phyloP scores from a whole-genome alignment of 2,329 filamentous ascomycete species.

The Ophiostoma novo-ulmi region DNA sequence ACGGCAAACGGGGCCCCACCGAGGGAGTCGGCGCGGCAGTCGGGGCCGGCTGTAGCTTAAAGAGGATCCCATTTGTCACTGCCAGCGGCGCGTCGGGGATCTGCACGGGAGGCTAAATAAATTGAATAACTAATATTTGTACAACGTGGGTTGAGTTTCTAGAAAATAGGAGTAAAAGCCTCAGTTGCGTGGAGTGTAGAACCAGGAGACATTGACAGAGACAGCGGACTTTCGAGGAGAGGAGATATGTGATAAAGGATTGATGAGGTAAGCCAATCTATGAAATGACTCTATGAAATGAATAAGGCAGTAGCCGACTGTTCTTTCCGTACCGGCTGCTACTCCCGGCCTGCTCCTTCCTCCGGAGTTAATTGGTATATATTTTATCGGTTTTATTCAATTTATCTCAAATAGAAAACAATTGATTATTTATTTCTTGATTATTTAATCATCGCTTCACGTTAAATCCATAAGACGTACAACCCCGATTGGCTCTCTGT shows the following conservation, averaged over 20 bases:
- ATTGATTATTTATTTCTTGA: not conserved
- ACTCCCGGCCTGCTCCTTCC: slow-evolving; percentile 1
- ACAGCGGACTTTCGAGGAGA: too few relatives aligned
- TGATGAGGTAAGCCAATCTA: not conserved
- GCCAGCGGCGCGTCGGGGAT: slow-evolving; percentile 11
- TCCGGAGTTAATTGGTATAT: not conserved
- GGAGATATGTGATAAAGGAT: not conserved
- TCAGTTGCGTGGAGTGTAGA: not conserved
- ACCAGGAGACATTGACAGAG: too few relatives aligned
- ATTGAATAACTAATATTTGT: not conserved
- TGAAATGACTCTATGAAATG: not conserved
- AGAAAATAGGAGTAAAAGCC: not conserved
- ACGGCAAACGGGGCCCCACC: not conserved
- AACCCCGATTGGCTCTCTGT: slow-evolving; percentile 19
- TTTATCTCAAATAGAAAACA: not conserved
- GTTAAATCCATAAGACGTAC: slow-evolving; percentile 3
- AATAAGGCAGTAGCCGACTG: not conserved
- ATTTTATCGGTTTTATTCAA: not conserved
- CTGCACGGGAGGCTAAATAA: not conserved
- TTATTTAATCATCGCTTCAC: not conserved
- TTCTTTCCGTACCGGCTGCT: not conserved
- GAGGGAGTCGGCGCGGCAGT: slow-evolving; percentile 4
- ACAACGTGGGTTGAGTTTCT: not conserved
- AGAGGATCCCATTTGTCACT: not conserved
- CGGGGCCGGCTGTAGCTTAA: not conserved